Evolutionary conservation across 495 filamentous ascomycete genomes (phyloP).

Genomic region (Xeromyces bisporus): DNA sequence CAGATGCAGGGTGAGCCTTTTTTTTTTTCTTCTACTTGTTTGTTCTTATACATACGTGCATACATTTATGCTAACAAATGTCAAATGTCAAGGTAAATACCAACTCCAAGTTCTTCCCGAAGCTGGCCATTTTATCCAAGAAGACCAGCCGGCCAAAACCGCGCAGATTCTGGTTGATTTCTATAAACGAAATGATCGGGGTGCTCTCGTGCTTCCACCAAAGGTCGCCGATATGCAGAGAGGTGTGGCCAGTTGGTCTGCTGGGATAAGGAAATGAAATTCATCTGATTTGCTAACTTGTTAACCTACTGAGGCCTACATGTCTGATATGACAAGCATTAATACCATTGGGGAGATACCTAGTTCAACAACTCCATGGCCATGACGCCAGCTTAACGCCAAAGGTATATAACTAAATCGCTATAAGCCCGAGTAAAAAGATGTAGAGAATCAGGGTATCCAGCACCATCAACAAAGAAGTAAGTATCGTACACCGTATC

Average conservation of each 20-base stretch:
- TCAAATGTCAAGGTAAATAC: conserved; percentile 66
- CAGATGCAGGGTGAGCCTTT: conserved; percentile 76
- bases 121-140: conserved; percentile 91
- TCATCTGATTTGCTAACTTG: no score
- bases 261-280: conserved; percentile 23
- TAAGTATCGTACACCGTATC: conserved; percentile 4
- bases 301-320: no score
- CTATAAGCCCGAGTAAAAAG: not conserved
- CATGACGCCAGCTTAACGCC: no score
- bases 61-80: no score
- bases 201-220: conserved; percentile 67
- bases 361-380: no score
- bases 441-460: conserved; percentile 11
- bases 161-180: conserved; percentile 78
- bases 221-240: conserved; percentile 60
- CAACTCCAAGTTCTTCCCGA: conserved; percentile 88
- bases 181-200: conserved; percentile 74
- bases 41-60: no score
- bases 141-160: conserved; percentile 80
- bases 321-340: no score
- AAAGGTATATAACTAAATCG: not conserved
- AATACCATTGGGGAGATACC: no score
- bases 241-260: no score
- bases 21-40: not conserved
- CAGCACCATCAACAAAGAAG: conserved; percentile 5